These are phyloP conservation scores for Russula olivacea DNA, from an alignment of 768 basidiomycete species.

Conservation along the genomic window DNA sequence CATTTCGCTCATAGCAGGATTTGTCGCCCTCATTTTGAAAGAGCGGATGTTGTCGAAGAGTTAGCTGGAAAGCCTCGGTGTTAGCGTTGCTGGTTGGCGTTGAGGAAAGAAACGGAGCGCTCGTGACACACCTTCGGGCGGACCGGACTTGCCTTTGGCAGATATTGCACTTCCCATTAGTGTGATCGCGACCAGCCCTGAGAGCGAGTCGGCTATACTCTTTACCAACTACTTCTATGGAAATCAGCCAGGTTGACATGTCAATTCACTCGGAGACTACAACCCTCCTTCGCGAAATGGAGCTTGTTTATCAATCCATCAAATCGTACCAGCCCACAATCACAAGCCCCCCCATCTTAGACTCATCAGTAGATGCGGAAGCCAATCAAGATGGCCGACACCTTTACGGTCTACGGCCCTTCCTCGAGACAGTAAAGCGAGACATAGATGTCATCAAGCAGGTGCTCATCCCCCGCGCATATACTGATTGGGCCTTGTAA, in stretches of 20 bases:
- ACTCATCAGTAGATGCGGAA: constrained; percentile 29
- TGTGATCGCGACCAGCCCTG: background rate
- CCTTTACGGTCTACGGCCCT: constrained; percentile 38
- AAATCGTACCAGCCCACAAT: constrained; percentile 27
- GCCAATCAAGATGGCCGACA: constrained; percentile 21
- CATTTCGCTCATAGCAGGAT: constrained; percentile 61
- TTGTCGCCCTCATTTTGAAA: constrained; percentile 29
- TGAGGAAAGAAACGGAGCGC: constrained; percentile 18
- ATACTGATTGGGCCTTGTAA: constrained; percentile 10
- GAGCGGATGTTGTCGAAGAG: constrained; percentile 4
- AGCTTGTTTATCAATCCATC: constrained; percentile 28
- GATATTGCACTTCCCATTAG: background rate
- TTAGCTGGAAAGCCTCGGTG: constrained; percentile 4
- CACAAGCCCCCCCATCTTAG: constrained; percentile 34
- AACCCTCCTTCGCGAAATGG: constrained; percentile 27
- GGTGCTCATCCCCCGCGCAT: constrained; percentile 28
- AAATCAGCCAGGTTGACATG: constrained; percentile 3
- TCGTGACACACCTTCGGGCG: background rate
- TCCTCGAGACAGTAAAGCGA: constrained; percentile 40
- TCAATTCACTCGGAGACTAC: constrained; percentile 29
- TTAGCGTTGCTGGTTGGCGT: background rate
- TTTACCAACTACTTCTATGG: background rate
- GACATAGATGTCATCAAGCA: constrained; percentile 40
- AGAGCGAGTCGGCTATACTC: background rate
- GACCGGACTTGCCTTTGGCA: constrained; percentile 18